Conservation (phyloP, 352 stramenopile genomes). For the Globisporangium spiculum region DNA sequence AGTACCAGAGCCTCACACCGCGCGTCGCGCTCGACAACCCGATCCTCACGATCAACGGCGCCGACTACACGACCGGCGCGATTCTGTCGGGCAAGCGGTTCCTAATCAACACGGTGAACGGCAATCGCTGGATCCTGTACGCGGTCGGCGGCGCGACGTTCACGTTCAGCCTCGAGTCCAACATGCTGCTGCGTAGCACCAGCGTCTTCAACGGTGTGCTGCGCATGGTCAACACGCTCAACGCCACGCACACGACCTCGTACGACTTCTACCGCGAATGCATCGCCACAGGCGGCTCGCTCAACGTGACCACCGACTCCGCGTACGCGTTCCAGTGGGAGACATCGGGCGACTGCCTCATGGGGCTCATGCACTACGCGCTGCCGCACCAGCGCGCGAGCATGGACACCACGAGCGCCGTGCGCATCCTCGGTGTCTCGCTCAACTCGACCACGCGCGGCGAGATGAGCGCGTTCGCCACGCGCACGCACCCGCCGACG, state of each 20-base stretch:
- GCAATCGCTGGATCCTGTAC: conserved; percentile 64
- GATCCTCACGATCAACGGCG: conserved; percentile 52
- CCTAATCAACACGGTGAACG: conserved; percentile 45
- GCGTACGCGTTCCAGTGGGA: conserved; percentile 64
- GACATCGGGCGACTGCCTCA: conserved; percentile 47
- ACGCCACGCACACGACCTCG: conserved; percentile 35
- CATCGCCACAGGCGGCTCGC: conserved; percentile 45
- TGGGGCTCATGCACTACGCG: conserved; percentile 61
- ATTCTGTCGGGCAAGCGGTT: conserved; percentile 43
- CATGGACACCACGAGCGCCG: conserved; percentile 35
- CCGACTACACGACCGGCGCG: conserved; percentile 22
- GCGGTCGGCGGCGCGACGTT: conserved; percentile 24
- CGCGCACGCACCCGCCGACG: conserved; percentile 29
- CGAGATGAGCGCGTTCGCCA: conserved; percentile 51
- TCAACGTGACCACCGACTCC: conserved; percentile 40
- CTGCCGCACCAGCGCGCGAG: conserved; percentile 57
- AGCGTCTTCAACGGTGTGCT: conserved; percentile 41
- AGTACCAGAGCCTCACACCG: conserved; percentile 51
- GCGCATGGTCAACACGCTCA: conserved; percentile 39
- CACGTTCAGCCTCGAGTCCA: conserved; percentile 39
- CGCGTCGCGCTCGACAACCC: conserved; percentile 48
- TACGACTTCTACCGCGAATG: conserved; percentile 69
- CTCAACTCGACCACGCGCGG: conserved; percentile 54
- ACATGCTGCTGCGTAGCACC: conserved; percentile 35
- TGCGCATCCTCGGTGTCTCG: conserved; percentile 32